Evolutionary conservation across 2,329 filamentous ascomycete species (phyloP).

Genomic region (Leptosphaerulina australis): DNA sequence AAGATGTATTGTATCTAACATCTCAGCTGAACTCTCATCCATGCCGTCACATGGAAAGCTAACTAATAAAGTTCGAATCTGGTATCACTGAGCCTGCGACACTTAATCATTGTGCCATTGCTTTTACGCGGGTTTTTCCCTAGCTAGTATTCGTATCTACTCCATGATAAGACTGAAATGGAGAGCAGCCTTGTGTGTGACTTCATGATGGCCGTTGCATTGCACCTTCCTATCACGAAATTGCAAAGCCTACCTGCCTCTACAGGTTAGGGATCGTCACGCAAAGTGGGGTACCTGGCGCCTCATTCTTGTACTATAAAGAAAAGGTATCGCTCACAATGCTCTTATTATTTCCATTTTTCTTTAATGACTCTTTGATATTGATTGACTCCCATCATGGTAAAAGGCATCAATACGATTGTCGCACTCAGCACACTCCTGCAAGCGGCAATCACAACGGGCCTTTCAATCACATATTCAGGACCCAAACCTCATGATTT

Average conservation of each 20-base stretch:
- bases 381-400: background rate
- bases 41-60: too few species aligned
- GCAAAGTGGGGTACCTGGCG: slow-evolving; percentile 8
- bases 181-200: background rate
- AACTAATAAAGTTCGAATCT: too few species aligned
- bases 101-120: too few species aligned
- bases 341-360: too few species aligned
- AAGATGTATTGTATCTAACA: too few species aligned
- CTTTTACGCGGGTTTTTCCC: too few species aligned
- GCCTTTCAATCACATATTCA: background rate
- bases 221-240: background rate
- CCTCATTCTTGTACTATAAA: background rate
- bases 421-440: background rate
- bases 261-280: slow-evolving; percentile 7
- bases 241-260: slow-evolving; percentile 5
- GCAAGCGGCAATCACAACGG: background rate
- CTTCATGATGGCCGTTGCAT: background rate
- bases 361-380: too few species aligned
- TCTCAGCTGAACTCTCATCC: too few species aligned
- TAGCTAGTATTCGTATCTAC: too few species aligned
- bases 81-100: too few species aligned
- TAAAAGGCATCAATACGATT: background rate
- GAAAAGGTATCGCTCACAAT: too few species aligned
- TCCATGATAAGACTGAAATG: too few species aligned
- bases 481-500: background rate